Percentiles rank a stretch among this genome's conserved stretches.
phyloP scores from a whole-genome alignment of 1,284 basidiomycete species.

The Ganoderma lucidum region DNA sequence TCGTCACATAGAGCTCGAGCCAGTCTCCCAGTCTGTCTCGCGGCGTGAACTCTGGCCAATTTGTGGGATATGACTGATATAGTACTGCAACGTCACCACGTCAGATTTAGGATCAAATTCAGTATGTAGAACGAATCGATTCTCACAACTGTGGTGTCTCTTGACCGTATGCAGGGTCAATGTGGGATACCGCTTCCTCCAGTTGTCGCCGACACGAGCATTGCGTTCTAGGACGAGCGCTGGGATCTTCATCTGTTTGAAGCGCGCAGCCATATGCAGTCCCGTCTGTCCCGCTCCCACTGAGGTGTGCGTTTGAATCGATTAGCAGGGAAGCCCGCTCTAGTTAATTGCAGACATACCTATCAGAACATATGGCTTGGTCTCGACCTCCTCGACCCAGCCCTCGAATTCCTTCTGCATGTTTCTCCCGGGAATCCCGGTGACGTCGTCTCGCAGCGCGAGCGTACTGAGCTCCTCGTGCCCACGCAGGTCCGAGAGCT shows the following conservation, averaged over 20 bases:
- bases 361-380: slow-evolving; percentile 23
- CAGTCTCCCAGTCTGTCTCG: slow-evolving; percentile 62
- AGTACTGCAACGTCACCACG: slow-evolving; percentile 43
- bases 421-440: slow-evolving; percentile 23
- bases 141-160: slow-evolving; percentile 46
- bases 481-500: slow-evolving; percentile 41
- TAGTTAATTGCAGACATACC: background rate
- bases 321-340: background rate
- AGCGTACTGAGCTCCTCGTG: slow-evolving; percentile 39
- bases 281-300: slow-evolving; percentile 66
- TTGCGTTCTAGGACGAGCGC: slow-evolving; percentile 57
- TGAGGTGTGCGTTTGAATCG: slow-evolving; percentile 22
- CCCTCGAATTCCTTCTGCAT: slow-evolving; percentile 27
- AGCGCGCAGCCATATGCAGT: slow-evolving; percentile 57
- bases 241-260: slow-evolving; percentile 58
- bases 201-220: slow-evolving; percentile 58
- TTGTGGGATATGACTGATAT: slow-evolving; percentile 42
- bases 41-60: slow-evolving; percentile 42
- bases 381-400: slow-evolving; percentile 31
- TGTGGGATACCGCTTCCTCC: slow-evolving; percentile 60
- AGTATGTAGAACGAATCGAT: background rate
- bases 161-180: slow-evolving; percentile 54
- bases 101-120: background rate
- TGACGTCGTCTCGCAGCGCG: slow-evolving; percentile 26
- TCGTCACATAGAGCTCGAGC: slow-evolving; percentile 68